Conservation (phyloP, 192 early-diverging fungal species). For the Backusella westeae region DNA sequence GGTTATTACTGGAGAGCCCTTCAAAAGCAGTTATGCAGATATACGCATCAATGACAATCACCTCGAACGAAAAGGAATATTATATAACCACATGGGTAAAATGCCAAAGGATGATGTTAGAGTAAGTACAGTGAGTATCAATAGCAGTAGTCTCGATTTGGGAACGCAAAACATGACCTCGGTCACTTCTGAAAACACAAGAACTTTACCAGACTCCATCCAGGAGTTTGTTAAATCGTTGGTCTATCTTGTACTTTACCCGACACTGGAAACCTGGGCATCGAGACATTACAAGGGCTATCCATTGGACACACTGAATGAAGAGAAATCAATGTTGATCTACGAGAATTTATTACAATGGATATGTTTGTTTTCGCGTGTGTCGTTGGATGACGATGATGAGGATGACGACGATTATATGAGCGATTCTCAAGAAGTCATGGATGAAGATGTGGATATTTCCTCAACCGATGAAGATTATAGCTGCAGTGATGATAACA, state of each 20-base stretch:
- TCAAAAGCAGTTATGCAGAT: not conserved
- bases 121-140: not conserved
- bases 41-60: not conserved
- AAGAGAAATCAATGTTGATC: not conserved
- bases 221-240: conserved; percentile 12
- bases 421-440: not conserved
- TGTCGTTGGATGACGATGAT: conserved; percentile 1
- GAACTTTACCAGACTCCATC: conserved; percentile 14
- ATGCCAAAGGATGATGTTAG: not conserved
- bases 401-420: conserved; percentile 2
- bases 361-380: not conserved
- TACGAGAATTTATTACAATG: conserved; percentile 10
- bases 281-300: not conserved
- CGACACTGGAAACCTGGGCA: conserved; percentile 12
- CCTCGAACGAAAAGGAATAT: not conserved
- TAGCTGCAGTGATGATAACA: not conserved
- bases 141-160: not conserved
- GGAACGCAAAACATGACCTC: not conserved
- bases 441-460: not conserved
- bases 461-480: not conserved
- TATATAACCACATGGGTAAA: not conserved
- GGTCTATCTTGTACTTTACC: conserved; percentile 15
- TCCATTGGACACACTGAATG: not conserved
- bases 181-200: not conserved
- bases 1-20: not conserved